A percentile compares a stretch with the other conserved stretches of the same genome.
phyloP scores from a whole-genome alignment of 2,329 filamentous ascomycete species.

The Colletotrichum tropicicola region DNA sequence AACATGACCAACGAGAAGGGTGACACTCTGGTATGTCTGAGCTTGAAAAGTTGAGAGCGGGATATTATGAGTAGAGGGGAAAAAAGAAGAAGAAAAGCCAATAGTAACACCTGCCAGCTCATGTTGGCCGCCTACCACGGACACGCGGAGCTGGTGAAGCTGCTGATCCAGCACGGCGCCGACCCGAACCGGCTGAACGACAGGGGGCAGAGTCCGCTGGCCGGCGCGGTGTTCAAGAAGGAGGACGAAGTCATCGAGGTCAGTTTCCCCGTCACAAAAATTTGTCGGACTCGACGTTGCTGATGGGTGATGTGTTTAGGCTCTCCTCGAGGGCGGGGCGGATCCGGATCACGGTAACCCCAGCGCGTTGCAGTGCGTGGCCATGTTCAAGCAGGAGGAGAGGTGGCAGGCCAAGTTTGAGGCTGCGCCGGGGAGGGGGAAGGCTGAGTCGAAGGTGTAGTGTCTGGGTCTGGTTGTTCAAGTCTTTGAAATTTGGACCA shows the following conservation, averaged over 20 bases:
- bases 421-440: constrained; percentile 56
- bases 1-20: constrained; percentile 80
- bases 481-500: too few species aligned
- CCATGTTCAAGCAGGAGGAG: constrained; percentile 62
- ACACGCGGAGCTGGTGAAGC: constrained; percentile 65
- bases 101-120: too few species aligned
- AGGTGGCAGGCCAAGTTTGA: constrained; percentile 60
- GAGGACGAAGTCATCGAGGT: constrained; percentile 71
- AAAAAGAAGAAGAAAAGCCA: too few species aligned
- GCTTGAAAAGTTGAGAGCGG: too few species aligned
- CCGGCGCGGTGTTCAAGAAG: constrained; percentile 78
- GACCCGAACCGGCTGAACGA: constrained; percentile 76
- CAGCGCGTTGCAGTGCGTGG: constrained; percentile 57
- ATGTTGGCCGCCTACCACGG: constrained; percentile 80
- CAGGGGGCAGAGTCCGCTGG: constrained; percentile 73
- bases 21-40: constrained; percentile 72
- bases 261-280: constrained; percentile 7
- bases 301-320: constrained; percentile 39
- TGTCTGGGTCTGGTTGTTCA: not conserved
- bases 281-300: not conserved
- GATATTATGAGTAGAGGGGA: too few species aligned
- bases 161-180: constrained; percentile 70
- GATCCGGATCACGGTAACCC: constrained; percentile 63
- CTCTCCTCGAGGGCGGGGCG: constrained; percentile 59
- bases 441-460: constrained; percentile 36